Base-by-base conservation (phyloP, 2,329 filamentous ascomycete species). In the Penicillium sp. region DNA sequence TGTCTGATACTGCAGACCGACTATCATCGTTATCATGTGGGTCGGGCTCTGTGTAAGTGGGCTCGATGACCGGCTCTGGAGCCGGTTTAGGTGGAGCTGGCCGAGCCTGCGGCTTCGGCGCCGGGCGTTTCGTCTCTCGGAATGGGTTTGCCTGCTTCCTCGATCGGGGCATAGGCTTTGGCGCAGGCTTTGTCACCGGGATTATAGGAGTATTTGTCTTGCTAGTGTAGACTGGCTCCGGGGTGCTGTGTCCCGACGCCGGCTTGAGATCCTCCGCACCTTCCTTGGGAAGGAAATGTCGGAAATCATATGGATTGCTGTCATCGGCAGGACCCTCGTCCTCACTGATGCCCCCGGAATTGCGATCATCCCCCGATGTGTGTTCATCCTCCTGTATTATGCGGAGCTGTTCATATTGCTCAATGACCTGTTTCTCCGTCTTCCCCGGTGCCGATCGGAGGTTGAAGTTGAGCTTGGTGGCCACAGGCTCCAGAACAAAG, bases 381-480 rank as follows among this genome's bases (percentile, higher is more conserved):
- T 69, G 68, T 27, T 77, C 74, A n/a, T 75, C 71, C 31, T 70
- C 70, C 33, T 70, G 69, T 8, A 73, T 53, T 22, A 71, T 72
- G 27, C 76, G 79, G 37, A 95, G 80, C 58, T 90, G 90, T 10
- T 86, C 80, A 69, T 90, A 87, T 68, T 88, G 82, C 49, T 85
- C 82, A 48, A 84, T 82, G 41, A 96, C 79, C 66, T 82, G 85
- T 29, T 84, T 83, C 52, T 90, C 85, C 53, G 81, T 78, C 66
- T 88, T 87, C 62, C 81, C 84, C 2, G 89, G 90, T 14, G 86
- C 86, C 54, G 83, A 85, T 52, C 84, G 86, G 53, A 96, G 77
- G 73, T 96, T 97, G 88, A 96, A 93, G 68, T 91, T 88, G 75
- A 96, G 89, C 39, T 87, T 87, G n/a, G 87, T 89, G 70, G 91